A percentile compares a stretch with the other conserved stretches of the same genome.
Evolutionary conservation across 768 basidiomycete genomes (phyloP).

Genomic region (Pleurotus djamor): DNA sequence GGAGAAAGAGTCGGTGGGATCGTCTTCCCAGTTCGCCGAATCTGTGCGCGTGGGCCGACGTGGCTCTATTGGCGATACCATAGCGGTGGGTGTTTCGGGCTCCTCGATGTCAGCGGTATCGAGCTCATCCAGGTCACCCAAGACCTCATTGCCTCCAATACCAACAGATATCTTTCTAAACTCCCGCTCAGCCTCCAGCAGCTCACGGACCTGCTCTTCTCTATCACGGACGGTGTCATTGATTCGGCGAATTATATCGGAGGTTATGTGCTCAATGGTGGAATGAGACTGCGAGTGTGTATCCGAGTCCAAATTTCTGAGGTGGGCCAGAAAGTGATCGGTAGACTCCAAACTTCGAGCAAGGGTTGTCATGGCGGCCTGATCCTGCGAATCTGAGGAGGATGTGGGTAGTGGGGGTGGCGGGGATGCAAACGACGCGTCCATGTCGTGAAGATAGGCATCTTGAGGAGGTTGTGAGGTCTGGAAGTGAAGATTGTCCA

Average conservation of each 20-base stretch:
- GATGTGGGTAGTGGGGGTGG: conserved; percentile 25
- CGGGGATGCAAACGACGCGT: conserved; percentile 42
- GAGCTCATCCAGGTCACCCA: conserved; percentile 68
- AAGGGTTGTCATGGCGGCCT: conserved; percentile 72
- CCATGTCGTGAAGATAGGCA: conserved; percentile 30
- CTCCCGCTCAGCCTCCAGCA: conserved; percentile 78
- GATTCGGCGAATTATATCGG: conserved; percentile 73
- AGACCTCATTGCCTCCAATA: conserved; percentile 71
- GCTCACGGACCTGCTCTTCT: conserved; percentile 77
- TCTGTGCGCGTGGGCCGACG: conserved; percentile 47
- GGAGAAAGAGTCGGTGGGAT: conserved; percentile 53
- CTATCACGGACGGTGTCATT: conserved; percentile 76
- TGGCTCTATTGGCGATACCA: conserved; percentile 51
- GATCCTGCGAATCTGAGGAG: conserved; percentile 27
- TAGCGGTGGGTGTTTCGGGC: conserved; percentile 15
- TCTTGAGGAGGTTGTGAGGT: conserved; percentile 11
- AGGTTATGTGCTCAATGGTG: conserved; percentile 66
- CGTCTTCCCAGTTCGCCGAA: conserved; percentile 30
- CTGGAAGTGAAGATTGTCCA: conserved; percentile 17
- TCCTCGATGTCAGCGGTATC: conserved; percentile 27
- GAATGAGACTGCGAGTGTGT: conserved; percentile 33
- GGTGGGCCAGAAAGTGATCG: conserved; percentile 70
- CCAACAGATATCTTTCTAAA: conserved; percentile 76
- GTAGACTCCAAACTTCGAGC: conserved; percentile 75
- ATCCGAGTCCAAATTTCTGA: conserved; percentile 68